These are phyloP conservation scores for Teratosphaeria destructans DNA, from an alignment of 2,329 filamentous ascomycete species.

Conservation along the genomic window DNA sequence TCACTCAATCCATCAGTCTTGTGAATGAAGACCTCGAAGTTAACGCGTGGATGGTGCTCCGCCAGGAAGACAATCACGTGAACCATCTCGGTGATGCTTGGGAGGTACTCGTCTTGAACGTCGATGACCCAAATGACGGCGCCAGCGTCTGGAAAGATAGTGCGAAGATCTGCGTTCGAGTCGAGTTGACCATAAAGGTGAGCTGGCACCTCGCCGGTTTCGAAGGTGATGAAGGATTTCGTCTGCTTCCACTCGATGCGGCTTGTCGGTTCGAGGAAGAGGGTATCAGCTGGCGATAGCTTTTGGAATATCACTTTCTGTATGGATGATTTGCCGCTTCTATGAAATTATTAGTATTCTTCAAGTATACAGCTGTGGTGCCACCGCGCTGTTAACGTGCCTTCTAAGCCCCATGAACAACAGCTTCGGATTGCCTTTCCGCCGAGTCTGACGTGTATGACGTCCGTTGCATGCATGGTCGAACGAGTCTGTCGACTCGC, in stretches of 20 bases:
- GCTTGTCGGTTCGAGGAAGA: constrained; percentile 91
- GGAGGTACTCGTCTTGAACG: constrained; percentile 93
- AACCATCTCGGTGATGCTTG: constrained; percentile 79
- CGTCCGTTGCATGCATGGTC: not conserved
- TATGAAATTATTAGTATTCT: constrained; percentile 29
- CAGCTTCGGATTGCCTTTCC: constrained; percentile 52
- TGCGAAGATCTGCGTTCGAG: constrained; percentile 57
- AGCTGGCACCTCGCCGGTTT: constrained; percentile 95
- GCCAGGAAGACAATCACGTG: constrained; percentile 82
- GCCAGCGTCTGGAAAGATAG: constrained; percentile 88
- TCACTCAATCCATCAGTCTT: constrained; percentile 97
- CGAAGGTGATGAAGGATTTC: constrained; percentile 98
- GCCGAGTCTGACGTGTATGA: constrained; percentile 7
- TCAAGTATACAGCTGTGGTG: too few species aligned
- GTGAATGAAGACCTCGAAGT: constrained; percentile 97
- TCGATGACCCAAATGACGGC: constrained; percentile 98
- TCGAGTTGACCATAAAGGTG: constrained; percentile 38
- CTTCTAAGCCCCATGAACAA: constrained; percentile 92
- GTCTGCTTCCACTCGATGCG: constrained; percentile 90
- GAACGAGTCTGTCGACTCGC: constrained; percentile 3
- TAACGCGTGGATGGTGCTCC: constrained; percentile 81
- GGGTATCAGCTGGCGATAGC: constrained; percentile 84
- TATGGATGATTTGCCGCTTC: constrained; percentile 96
- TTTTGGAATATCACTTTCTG: constrained; percentile 99
- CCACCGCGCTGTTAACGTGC: constrained; percentile 39